Conservation (phyloP, 768 basidiomycete genomes). For the Lactarius quietus region DNA sequence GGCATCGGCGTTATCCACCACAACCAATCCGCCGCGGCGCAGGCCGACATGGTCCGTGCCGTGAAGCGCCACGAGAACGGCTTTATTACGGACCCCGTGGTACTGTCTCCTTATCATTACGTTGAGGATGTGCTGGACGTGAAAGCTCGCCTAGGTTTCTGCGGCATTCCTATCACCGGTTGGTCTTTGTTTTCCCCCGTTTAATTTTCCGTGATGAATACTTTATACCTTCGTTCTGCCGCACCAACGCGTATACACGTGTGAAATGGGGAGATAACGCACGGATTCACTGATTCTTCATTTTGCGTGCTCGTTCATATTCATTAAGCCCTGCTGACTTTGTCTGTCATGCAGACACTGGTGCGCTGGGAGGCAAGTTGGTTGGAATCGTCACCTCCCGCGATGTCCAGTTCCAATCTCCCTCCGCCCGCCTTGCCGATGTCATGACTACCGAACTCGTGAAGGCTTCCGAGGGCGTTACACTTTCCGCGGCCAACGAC, state of each 20-base stretch:
- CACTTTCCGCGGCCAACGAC: conserved; percentile 86
- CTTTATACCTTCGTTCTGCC: conserved; percentile 87
- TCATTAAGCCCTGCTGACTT: conserved; percentile 28
- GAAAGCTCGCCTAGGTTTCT: conserved; percentile 89
- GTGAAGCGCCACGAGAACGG: conserved; percentile 99
- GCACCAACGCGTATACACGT: conserved; percentile 63
- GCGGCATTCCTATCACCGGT: conserved; percentile 98
- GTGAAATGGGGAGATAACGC: conserved; percentile 66
- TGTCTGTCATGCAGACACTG: conserved; percentile 58
- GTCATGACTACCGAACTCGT: conserved; percentile 91
- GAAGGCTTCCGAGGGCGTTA: conserved; percentile 84
- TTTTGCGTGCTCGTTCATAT: neutral
- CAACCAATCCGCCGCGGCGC: conserved; percentile 78
- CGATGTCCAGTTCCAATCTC: conserved; percentile 88
- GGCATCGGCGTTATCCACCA: conserved; percentile 99
- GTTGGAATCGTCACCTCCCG: conserved; percentile 95
- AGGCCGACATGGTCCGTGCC: conserved; percentile 95
- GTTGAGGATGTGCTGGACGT: conserved; percentile 92
- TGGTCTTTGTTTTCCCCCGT: conserved; percentile 35
- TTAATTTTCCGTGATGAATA: conserved; percentile 41
- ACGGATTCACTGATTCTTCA: conserved; percentile 25
- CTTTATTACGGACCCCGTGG: conserved; percentile 94
- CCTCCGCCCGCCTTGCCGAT: conserved; percentile 58
- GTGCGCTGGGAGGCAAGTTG: conserved; percentile 83
- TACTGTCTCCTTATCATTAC: conserved; percentile 68